phyloP scores from a whole-genome alignment of 78 protist species.

The Polysphondylium violaceum region DNA sequence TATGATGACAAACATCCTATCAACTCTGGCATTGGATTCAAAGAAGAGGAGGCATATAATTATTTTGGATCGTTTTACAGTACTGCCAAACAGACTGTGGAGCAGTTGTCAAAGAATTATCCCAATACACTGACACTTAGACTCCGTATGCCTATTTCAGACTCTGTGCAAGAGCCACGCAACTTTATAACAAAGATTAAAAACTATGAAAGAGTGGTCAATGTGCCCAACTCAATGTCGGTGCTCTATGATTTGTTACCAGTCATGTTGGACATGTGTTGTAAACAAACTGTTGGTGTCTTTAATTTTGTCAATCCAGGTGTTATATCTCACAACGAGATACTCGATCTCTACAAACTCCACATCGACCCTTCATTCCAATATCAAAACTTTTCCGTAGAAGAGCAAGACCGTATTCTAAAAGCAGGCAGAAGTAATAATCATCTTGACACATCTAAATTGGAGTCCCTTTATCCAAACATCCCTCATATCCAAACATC shows the following conservation, averaged over 20 bases:
- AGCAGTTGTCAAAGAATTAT: slow-evolving; percentile 66
- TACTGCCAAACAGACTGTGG: slow-evolving; percentile 87
- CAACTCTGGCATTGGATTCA: slow-evolving; percentile 80
- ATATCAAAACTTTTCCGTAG: slow-evolving; percentile 84
- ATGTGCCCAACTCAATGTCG: slow-evolving; percentile 92
- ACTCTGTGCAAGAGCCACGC: slow-evolving; percentile 77
- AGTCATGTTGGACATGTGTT: slow-evolving; percentile 87
- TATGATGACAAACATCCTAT: slow-evolving; percentile 88
- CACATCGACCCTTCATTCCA: slow-evolving; percentile 74
- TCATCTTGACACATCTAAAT: slow-evolving; percentile 75
- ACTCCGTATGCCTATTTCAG: slow-evolving; percentile 95
- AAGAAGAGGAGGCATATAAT: slow-evolving; percentile 89
- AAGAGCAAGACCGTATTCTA: slow-evolving; percentile 88
- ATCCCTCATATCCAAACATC: slow-evolving; percentile 59
- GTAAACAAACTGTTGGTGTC: slow-evolving; percentile 61
- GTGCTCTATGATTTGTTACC: slow-evolving; percentile 90
- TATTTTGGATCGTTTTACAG: slow-evolving; percentile 91
- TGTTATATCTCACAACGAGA: slow-evolving; percentile 88
- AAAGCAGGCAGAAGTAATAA: slow-evolving; percentile 88
- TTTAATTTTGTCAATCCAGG: slow-evolving; percentile 94
- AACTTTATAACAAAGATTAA: slow-evolving; percentile 87
- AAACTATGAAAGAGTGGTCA: slow-evolving; percentile 57
- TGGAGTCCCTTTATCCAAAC: slow-evolving; percentile 68
- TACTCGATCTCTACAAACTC: slow-evolving; percentile 85
- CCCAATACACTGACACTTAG: slow-evolving; percentile 84